Conservation (phyloP, 1,139 yeast species). For the Debaryomyces psychrophilus region DNA sequence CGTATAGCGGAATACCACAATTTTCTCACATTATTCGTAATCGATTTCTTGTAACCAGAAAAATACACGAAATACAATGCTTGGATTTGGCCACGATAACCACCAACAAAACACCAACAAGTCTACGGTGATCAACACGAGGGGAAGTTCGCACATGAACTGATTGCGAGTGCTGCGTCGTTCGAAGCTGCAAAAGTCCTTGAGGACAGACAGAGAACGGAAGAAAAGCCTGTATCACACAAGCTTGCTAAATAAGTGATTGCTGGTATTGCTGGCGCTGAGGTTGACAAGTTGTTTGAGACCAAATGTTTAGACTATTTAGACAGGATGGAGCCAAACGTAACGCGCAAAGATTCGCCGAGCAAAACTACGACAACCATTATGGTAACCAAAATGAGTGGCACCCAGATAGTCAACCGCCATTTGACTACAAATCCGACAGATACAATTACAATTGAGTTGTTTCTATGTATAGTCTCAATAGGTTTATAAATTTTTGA, state of each 20-base stretch:
- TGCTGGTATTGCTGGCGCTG: constrained; percentile 37
- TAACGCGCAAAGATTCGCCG: constrained; percentile 29
- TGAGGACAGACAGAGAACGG: constrained; percentile 37
- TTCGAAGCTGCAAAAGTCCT: constrained; percentile 37
- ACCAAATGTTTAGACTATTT: constrained; percentile 39
- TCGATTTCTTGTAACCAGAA: neutral
- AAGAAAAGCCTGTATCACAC: constrained; percentile 37
- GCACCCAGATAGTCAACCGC: constrained; percentile 32
- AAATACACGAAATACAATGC: constrained; percentile 16
- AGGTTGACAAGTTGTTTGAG: constrained; percentile 38
- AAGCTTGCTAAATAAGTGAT: constrained; percentile 34
- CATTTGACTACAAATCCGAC: constrained; percentile 29
- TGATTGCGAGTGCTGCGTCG: constrained; percentile 39
- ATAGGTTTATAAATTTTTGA: neutral
- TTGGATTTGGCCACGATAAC: constrained; percentile 38
- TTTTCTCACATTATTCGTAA: neutral
- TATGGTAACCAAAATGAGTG: constrained; percentile 32
- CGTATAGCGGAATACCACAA: neutral
- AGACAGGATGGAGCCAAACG: constrained; percentile 30
- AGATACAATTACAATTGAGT: constrained; percentile 10
- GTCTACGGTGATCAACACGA: constrained; percentile 37
- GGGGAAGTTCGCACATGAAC: constrained; percentile 36
- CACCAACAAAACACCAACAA: constrained; percentile 35
- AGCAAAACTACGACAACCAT: constrained; percentile 30
- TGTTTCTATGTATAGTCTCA: neutral